A percentile compares a stretch with the other conserved stretches of the same genome.
phyloP scores from a whole-genome alignment of 2,329 filamentous ascomycete species.

The Alternaria rosae region DNA sequence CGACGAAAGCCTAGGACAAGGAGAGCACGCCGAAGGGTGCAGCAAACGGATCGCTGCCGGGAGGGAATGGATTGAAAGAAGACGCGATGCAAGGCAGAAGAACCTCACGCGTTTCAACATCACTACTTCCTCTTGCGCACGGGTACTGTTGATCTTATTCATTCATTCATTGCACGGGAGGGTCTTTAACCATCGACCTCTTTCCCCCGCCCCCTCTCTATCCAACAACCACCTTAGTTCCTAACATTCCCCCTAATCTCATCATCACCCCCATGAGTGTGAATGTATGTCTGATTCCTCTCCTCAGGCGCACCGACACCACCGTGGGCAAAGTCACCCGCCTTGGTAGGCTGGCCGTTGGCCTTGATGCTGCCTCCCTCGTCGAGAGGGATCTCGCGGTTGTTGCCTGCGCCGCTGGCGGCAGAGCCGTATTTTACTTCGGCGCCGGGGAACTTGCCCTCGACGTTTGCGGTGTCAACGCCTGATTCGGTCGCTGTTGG shows the following conservation, averaged over 20 bases:
- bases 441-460: conserved; percentile 55
- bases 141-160: no score
- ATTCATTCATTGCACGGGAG: neutral
- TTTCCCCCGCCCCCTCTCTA: neutral
- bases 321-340: conserved; percentile 54
- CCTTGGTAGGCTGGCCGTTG: conserved; percentile 56
- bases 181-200: neutral
- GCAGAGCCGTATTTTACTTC: conserved; percentile 54
- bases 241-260: conserved; percentile 52
- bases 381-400: conserved; percentile 56
- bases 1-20: no score
- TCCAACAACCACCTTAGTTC: conserved; percentile 22
- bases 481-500: conserved; percentile 56
- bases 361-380: conserved; percentile 56
- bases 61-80: no score
- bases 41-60: no score
- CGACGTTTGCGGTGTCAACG: conserved; percentile 52
- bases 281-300: conserved; percentile 49
- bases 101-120: no score
- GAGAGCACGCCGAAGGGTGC: no score
- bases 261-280: conserved; percentile 51
- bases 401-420: conserved; percentile 55
- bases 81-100: no score
- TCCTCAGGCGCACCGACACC: conserved; percentile 58
- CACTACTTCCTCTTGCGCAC: no score